Base-by-base conservation (phyloP, 805 yeast genomes). In the Suhomyces faveliae region DNA sequence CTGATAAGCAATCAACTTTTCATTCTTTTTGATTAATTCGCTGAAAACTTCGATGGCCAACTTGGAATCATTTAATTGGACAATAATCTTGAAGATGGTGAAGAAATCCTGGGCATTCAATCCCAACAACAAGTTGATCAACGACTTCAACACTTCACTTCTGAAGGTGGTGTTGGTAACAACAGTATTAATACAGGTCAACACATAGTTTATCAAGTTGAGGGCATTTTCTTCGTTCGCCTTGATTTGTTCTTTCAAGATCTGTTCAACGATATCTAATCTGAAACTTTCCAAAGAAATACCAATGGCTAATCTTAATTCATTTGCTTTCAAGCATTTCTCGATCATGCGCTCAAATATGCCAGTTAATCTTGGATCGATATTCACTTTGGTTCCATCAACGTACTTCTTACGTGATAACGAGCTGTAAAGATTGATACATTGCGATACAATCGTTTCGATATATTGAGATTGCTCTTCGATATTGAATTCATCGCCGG, bases 361-460 rank as follows among this genome's bases (percentile, higher is more conserved):
- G 6, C 70, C 68, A 15, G 78, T 71, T 55, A 94, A 79, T 57
- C 82, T 84, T 3, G 79, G 65, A 58, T 89, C 90, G 45, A 83
- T 80, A 11, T 55, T 53, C 2, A 60, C 61, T 1, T 51, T 42
- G 2, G 55, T 44, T 5, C 53, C 50, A 41, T 62, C 68, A 3
- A 46, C 51, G 53, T 60, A 60, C 54, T 63, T 54, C 64, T 68
- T 62, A 58, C 83, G 87, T 1, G 95, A 80, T 51, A 78, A 74
- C 37, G 73, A 68, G 52, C 87, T 87, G 67, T 94, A 94, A 54
- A 81, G 80, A 61, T 87, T 89, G 66, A 94, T 87, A 67, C 97
- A 89, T 64, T 91, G 89, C 21, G 96, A 87, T 22, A 94, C 94
- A 58, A 94, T 87, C 3, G 98, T 92, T 70, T 94, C 96, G 51